These are phyloP conservation scores for Arbutus unedo DNA, from an alignment of 148 eudicot species.

Conservation along the genomic window DNA sequence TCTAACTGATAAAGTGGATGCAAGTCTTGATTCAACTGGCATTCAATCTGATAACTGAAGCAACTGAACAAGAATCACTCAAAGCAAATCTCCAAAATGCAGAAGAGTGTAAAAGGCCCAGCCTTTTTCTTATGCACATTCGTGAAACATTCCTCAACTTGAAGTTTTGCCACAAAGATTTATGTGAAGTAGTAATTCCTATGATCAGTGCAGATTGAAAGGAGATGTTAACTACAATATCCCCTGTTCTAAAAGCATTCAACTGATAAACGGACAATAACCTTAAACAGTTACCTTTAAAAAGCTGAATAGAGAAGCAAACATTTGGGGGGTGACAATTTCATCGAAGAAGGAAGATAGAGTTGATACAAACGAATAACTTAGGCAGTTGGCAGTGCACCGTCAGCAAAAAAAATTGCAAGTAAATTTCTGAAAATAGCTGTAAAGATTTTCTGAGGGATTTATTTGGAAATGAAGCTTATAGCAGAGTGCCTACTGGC, in stretches of 20 bases:
- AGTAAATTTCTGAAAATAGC: not conserved
- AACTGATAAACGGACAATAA: not conserved
- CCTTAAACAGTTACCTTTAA: not conserved
- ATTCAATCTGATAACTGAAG: not conserved
- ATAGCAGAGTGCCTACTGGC: not conserved
- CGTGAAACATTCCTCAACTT: not conserved
- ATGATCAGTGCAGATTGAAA: not conserved
- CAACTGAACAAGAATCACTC: not conserved
- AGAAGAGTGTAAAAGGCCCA: not conserved
- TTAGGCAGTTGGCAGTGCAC: not conserved
- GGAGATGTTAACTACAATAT: not conserved
- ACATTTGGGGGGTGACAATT: not conserved
- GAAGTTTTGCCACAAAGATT: not conserved
- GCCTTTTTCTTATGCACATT: not conserved
- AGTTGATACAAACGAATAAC: not conserved
- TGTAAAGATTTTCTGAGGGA: not conserved
- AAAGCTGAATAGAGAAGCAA: not conserved
- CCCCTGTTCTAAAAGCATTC: not conserved
- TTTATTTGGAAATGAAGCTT: not conserved
- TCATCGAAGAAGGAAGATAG: not conserved
- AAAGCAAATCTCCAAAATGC: not conserved
- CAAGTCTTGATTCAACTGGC: not conserved
- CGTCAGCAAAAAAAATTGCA: not conserved
- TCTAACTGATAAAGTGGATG: not conserved
- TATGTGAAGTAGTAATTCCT: not conserved